Evolutionary conservation across 2,329 filamentous ascomycete species (phyloP).

Genomic region (Aspergillus ochraceus): DNA sequence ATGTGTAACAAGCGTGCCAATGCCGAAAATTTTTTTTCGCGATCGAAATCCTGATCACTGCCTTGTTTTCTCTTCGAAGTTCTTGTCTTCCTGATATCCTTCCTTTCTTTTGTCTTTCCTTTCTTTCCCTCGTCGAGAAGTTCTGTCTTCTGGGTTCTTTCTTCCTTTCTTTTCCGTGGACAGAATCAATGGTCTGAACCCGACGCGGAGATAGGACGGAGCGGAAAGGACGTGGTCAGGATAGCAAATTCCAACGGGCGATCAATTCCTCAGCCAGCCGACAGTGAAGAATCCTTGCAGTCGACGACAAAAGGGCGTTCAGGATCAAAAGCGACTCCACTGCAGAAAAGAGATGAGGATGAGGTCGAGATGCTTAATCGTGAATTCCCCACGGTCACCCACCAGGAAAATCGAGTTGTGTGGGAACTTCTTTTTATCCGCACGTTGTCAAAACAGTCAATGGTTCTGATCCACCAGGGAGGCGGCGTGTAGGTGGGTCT

Average conservation of each 20-base stretch:
- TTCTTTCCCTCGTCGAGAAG: conserved; percentile 7
- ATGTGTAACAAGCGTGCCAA: conserved; percentile 13
- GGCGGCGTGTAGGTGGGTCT: conserved; percentile 42
- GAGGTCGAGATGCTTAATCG: conserved; percentile 35
- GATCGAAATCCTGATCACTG: conserved; percentile 14
- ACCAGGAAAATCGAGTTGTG: conserved; percentile 37
- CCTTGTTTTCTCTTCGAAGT: neutral
- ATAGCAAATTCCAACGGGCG: conserved; percentile 4
- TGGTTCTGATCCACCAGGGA: conserved; percentile 42
- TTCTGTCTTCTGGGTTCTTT: conserved; percentile 15
- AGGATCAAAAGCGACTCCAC: conserved; percentile 34
- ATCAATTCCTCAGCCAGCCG: conserved; percentile 11
- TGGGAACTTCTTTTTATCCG: conserved; percentile 44
- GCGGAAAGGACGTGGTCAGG: conserved; percentile 13
- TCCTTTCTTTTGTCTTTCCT: conserved; percentile 1
- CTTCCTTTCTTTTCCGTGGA: conserved; percentile 18
- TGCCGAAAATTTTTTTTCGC: conserved; percentile 4
- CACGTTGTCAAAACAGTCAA: conserved; percentile 40
- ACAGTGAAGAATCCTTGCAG: conserved; percentile 17
- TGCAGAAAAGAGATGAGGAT: conserved; percentile 27
- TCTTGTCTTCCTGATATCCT: conserved; percentile 7
- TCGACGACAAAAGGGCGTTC: conserved; percentile 18
- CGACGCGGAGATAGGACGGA: conserved; percentile 19
- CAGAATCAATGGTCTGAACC: conserved; percentile 9
- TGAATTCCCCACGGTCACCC: conserved; percentile 43